Percentiles rank a stretch among this genome's conserved stretches.
Evolutionary conservation across 2,329 filamentous ascomycete species (phyloP).

Genomic region (Verticillium klebahnii): DNA sequence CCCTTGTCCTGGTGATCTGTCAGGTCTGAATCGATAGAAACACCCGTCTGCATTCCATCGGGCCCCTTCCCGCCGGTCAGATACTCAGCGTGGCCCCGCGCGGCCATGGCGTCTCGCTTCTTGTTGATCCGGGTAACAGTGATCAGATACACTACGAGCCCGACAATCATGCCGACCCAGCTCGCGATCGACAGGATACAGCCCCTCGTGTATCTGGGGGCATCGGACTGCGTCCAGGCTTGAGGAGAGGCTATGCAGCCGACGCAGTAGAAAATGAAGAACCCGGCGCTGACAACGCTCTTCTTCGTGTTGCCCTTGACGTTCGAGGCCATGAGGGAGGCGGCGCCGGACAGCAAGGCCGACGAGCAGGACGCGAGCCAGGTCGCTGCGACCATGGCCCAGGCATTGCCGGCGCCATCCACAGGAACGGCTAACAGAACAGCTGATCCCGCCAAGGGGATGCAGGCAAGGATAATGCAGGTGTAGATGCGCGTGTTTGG

Average conservation of each 20-base stretch:
- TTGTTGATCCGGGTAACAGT: slow-evolving; percentile 2
- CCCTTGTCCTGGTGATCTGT: slow-evolving; percentile 18
- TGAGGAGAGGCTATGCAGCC: slow-evolving; percentile 19
- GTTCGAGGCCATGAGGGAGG: slow-evolving; percentile 53
- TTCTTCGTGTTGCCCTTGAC: slow-evolving; percentile 66
- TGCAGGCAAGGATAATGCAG: not conserved
- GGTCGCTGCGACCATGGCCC: slow-evolving; percentile 18
- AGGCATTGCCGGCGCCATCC: slow-evolving; percentile 4
- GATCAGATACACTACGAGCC: not conserved
- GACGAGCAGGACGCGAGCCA: slow-evolving; percentile 18
- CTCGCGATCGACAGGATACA: slow-evolving; percentile 13
- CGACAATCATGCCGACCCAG: slow-evolving; percentile 12
- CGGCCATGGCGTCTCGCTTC: not conserved
- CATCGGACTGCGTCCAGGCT: slow-evolving; percentile 16
- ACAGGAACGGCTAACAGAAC: slow-evolving; percentile 14
- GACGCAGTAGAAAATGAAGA: slow-evolving; percentile 21
- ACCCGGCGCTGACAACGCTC: slow-evolving; percentile 42
- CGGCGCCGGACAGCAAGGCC: slow-evolving; percentile 12
- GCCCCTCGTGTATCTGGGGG: slow-evolving; percentile 16
- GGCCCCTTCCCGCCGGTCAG: not conserved
- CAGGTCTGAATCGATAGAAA: slow-evolving; percentile 14
- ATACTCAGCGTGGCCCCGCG: slow-evolving; percentile 2
- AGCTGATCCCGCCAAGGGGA: slow-evolving; percentile 8
- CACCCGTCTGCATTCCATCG: slow-evolving; percentile 1
- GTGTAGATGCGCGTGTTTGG: slow-evolving; percentile 20